These are phyloP conservation scores for Stygiomarasmius scandens DNA, from an alignment of 1,284 basidiomycete genomes.

Conservation along the genomic window DNA sequence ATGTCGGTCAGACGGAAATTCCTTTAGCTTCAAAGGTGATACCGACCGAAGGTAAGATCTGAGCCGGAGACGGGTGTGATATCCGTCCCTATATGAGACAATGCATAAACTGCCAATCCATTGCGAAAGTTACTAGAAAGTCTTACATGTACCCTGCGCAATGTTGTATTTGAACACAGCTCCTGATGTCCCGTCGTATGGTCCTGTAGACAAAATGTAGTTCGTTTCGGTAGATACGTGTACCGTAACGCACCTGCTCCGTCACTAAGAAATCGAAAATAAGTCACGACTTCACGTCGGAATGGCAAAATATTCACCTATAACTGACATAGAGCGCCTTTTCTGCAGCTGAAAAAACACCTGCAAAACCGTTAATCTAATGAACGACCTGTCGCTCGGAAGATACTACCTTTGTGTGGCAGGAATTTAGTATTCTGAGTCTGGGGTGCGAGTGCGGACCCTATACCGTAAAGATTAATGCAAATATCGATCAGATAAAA, in stretches of 20 bases:
- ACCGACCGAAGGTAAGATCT: constrained; percentile 26
- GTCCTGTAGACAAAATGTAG: constrained; percentile 11
- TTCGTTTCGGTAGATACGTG: background rate
- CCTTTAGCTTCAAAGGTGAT: constrained; percentile 2
- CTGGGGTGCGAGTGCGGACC: constrained; percentile 47
- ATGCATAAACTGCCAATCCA: too few species aligned
- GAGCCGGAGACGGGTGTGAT: constrained; percentile 48
- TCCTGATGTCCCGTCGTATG: constrained; percentile 58
- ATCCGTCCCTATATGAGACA: constrained; percentile 42
- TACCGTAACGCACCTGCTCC: constrained; percentile 37
- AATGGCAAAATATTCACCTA: constrained; percentile 3
- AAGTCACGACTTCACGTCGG: background rate
- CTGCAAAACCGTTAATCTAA: too few species aligned
- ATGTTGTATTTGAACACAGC: constrained; percentile 56
- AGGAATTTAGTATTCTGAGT: constrained; percentile 62
- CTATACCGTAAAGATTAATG: constrained; percentile 30
- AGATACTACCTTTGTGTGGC: constrained; percentile 60
- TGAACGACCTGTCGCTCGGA: too few species aligned
- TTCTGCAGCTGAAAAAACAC: constrained; percentile 60
- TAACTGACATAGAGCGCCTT: constrained; percentile 62
- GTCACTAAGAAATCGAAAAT: constrained; percentile 29
- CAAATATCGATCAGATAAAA: background rate
- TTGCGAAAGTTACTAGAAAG: background rate
- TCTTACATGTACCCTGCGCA: constrained; percentile 47
- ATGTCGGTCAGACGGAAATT: constrained; percentile 36